Base-by-base conservation (phyloP, 768 basidiomycete genomes). In the Scleroderma bovista region DNA sequence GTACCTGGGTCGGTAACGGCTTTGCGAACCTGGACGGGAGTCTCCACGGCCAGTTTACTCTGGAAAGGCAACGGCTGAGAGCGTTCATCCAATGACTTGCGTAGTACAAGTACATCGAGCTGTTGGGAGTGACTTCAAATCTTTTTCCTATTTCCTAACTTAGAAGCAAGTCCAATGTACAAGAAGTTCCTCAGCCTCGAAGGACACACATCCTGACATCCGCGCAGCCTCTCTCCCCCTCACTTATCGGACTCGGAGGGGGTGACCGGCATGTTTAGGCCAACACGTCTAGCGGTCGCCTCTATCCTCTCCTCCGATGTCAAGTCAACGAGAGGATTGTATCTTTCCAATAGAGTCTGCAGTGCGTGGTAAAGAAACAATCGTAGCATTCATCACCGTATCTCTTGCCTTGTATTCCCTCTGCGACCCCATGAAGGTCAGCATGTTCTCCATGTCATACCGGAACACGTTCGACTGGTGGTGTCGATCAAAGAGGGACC, bases 211-310 rank as follows among this genome's bases (percentile, higher is more conserved):
- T 38, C 1, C 37, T 17, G n/a, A 38, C 11, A 8, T 8, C 10
- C 7, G 22, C 15, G 19, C 40, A 9, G 20, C 40, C 15, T 20
- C 2, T 2, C n/a, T 32, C 24, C 16, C 15, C 10, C 44, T 33
- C 32, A 45, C 12, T 33, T 22, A n/a, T 45, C 31, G 15, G 24
- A 34, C 12, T 29, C 9, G 5, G 26, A 26, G n/a, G 45, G 70
- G 26, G 70, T 66, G 41, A 78, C 60, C 10, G 93, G 92, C 77
- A 93, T 84, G 59, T 95, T 77, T 47, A 97, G 68, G 4, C 93
- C 93, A 32, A 97, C 93, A 54, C 93, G 73, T 39, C 83, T 77
- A 3, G 92, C 93, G 0, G 93, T 93, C 1, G 89, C 89, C 59
- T 83, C 75, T 52, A 95, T 77, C 56, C 87, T 73, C 63, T 95